phyloP scores from a whole-genome alignment of 352 stramenopile species.

The Globisporangium camurandrum region DNA sequence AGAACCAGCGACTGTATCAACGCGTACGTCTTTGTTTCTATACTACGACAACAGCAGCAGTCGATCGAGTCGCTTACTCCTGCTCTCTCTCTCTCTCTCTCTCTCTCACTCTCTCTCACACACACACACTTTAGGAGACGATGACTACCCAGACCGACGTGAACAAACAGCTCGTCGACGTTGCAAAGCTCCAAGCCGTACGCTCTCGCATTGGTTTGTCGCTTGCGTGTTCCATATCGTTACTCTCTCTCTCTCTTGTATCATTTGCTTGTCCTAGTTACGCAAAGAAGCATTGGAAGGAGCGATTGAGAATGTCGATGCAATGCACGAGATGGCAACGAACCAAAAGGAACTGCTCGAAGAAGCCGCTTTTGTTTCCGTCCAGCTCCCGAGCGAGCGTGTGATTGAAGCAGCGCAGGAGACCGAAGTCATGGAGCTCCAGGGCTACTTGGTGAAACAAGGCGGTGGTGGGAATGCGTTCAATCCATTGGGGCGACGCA shows the following conservation, averaged over 20 bases:
- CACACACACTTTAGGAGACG: conserved; percentile 31
- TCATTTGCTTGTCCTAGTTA: conserved; percentile 20
- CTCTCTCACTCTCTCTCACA: too few species aligned
- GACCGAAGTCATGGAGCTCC: conserved; percentile 45
- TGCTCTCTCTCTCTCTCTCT: too few species aligned
- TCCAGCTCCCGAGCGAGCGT: conserved; percentile 73
- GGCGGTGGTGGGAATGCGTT: conserved; percentile 68
- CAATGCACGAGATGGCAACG: conserved; percentile 56
- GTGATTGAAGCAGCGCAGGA: conserved; percentile 75
- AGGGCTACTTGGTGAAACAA: conserved; percentile 86
- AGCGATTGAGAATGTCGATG: conserved; percentile 54
- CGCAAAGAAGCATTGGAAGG: conserved; percentile 66
- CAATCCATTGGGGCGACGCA: conserved; percentile 71
- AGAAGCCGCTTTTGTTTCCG: conserved; percentile 72
- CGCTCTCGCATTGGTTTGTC: background rate
- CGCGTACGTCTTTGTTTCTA: conserved; percentile 17
- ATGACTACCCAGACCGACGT: conserved; percentile 50
- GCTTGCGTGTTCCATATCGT: background rate
- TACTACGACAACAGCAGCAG: too few species aligned
- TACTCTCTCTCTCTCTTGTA: background rate
- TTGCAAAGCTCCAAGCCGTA: conserved; percentile 59
- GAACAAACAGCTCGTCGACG: conserved; percentile 58
- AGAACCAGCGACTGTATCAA: conserved; percentile 55
- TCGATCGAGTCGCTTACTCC: too few species aligned
- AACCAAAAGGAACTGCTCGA: conserved; percentile 68